Base-by-base conservation (phyloP, 75 land plant genomes). In the Pinus tabuliformis region DNA sequence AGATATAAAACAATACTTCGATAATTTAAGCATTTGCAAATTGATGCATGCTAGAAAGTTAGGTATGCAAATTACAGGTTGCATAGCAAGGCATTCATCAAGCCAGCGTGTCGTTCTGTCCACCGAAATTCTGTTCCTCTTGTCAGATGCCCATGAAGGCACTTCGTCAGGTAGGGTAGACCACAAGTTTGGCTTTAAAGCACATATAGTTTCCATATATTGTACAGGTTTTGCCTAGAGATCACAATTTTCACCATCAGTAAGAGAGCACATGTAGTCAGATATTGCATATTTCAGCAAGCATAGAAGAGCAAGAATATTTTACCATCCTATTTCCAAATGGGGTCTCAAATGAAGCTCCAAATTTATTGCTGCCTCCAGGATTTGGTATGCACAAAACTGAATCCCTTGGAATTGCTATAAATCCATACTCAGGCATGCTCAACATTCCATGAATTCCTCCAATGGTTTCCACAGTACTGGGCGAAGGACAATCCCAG, bases 31-130 rank as follows among this genome's bases (percentile, higher is more conserved):
- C n/a, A 68, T 45, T 36, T 20, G 13, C 49, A 42, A 68, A 68
- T 45, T 11, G 11, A 39, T 68, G 72, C 45, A 42, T 68, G 72
- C 22, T 68, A 39, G 22, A n/a, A 66, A 68, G 42, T 37, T 39
- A 68, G 72, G 42, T 68, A 12, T 8, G 33, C 11, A 42, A 75
- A 78, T 75, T 78, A 93, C 97, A 74, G 80, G 63, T 72, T 79
- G 80, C 73, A 86, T 59, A 20, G 83, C 59, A 78, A 96, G 84
- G 84, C 99, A 96, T 21, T 90, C 88, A 83, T 94, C 99, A 12
- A 96, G 91, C 99, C 99, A 96, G 21, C 83, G 86, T 5, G 92
- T 11, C 6, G 99, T 93, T 56, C 99, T 78, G 76, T 91, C 99
- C 58, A 96, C 95, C 56, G 99, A 96, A 20, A 85, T 59, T 56